These are phyloP conservation scores for Komagataella pseudopastoris DNA, from an alignment of 805 yeast genomes.

Conservation along the genomic window DNA sequence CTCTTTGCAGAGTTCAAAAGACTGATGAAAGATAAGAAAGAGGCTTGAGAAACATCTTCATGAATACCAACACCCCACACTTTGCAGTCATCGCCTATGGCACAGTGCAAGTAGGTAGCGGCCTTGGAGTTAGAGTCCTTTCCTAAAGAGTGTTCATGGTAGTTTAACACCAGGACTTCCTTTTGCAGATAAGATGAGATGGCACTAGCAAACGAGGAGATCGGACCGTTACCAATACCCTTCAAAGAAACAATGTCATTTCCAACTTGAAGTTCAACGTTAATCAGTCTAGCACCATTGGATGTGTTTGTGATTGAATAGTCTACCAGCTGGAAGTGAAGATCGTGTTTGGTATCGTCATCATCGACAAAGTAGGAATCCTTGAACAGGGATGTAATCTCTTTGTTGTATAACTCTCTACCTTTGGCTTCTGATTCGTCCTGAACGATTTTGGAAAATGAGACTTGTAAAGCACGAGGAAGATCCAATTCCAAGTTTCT, in stretches of 20 bases:
- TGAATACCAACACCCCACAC: slow-evolving; percentile 48
- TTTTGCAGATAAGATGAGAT: slow-evolving; percentile 36
- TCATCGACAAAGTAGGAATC: slow-evolving; percentile 32
- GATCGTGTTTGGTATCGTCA: slow-evolving; percentile 21
- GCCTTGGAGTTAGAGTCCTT: slow-evolving; percentile 61
- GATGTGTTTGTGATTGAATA: slow-evolving; percentile 7
- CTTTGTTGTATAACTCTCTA: slow-evolving; percentile 55
- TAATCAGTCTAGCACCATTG: slow-evolving; percentile 27
- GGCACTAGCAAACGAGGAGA: slow-evolving; percentile 61
- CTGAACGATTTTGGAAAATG: slow-evolving; percentile 55
- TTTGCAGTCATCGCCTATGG: slow-evolving; percentile 18
- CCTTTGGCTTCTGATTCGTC: slow-evolving; percentile 49
- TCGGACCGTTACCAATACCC: slow-evolving; percentile 71
- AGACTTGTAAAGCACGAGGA: slow-evolving; percentile 60
- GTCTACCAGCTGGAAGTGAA: not conserved
- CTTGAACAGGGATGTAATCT: slow-evolving; percentile 45
- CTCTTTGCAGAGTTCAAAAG: slow-evolving; percentile 21
- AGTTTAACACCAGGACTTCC: slow-evolving; percentile 48
- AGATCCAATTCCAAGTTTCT: slow-evolving; percentile 60
- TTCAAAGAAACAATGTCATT: slow-evolving; percentile 20
- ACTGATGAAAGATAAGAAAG: slow-evolving; percentile 34
- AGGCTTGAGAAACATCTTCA: slow-evolving; percentile 43
- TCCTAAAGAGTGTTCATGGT: slow-evolving; percentile 64
- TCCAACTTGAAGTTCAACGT: slow-evolving; percentile 24
- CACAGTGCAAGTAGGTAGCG: slow-evolving; percentile 58